Evolutionary conservation across 2,329 filamentous ascomycete species (phyloP), one percentile per base, ranked within the genome.

Genomic region (Waltergamsia citrina): DNA sequence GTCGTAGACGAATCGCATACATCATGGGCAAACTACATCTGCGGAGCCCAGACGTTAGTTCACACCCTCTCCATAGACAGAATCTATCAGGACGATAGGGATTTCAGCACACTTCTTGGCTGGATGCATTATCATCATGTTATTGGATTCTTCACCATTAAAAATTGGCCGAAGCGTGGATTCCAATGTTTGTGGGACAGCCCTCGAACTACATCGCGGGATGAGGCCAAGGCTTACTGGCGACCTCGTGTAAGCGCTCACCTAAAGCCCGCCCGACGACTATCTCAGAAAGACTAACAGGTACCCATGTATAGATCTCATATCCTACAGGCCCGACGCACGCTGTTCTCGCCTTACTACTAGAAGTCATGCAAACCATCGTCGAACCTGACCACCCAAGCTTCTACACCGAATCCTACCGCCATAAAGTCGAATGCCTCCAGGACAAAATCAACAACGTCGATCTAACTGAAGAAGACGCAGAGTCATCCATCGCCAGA

Each of bases 91-190:
- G 26, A 28, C 4, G n/a, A 17, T 7, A 10, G 32, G 3, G 38
- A 43, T 4, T 31, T 42, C 10, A 25, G 32, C 3, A 22, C 35
- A 7, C 29, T 54, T 5, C 36, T 51, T 7, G 46, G 49, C 23
- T 54, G 52, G 51, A 41, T 47, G 8, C 48, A 48, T 26, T 52
- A 52, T 25, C 46, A 53, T 21, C 38, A 53, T 20, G 37, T 45
- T 9, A 25, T 54, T 17, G 44, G 46, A 19, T 45, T 41, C 14
- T 53, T 54, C 36, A 40, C 45, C 14, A 37, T 47, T 10, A 41
- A 38, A 18, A 50, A 53, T 22, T 53, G 51, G 26, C 26, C 26
- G 18, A 14, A 7, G n/a, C 9, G 4, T 8, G 11, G 6, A 8
- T 15, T 4, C 18, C 11, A 8, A 15, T 14, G 14, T 16, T 17